These are phyloP conservation scores for Rhizophagus prolifer DNA, from an alignment of 192 early-diverging fungal genomes.

Conservation along the genomic window DNA sequence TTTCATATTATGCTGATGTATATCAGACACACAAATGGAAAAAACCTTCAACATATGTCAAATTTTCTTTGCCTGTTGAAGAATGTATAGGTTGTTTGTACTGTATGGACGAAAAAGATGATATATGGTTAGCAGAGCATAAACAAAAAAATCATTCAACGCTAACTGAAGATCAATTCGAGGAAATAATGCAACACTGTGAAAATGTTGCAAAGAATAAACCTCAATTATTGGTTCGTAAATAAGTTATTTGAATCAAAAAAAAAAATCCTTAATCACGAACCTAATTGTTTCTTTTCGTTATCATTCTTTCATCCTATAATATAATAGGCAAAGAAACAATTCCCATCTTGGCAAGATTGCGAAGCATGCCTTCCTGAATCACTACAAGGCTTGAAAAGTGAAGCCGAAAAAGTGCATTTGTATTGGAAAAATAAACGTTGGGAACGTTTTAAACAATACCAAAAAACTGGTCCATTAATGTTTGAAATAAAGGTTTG, in stretches of 20 bases:
- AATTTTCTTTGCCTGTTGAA: slow-evolving; percentile 85
- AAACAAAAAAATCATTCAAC: slow-evolving; percentile 37
- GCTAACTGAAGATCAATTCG: slow-evolving; percentile 40
- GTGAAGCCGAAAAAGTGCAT: slow-evolving; percentile 37
- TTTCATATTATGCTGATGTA: slow-evolving; percentile 66
- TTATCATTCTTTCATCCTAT: background rate
- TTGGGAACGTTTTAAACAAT: background rate
- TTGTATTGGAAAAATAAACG: slow-evolving; percentile 58
- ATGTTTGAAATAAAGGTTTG: slow-evolving; percentile 57
- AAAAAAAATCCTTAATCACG: too few species aligned
- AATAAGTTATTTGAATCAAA: too few species aligned
- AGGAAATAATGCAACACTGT: slow-evolving; percentile 75
- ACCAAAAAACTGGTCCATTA: slow-evolving; percentile 46
- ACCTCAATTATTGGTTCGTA: background rate
- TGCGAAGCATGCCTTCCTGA: background rate
- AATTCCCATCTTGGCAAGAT: slow-evolving; percentile 22
- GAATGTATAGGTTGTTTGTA: slow-evolving; percentile 86
- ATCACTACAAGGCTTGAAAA: background rate
- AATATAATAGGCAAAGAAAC: background rate
- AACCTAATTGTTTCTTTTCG: background rate
- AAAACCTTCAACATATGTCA: slow-evolving; percentile 77
- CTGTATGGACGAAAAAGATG: slow-evolving; percentile 87
- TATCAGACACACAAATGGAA: slow-evolving; percentile 66
- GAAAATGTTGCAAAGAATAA: slow-evolving; percentile 47
- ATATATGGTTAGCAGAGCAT: slow-evolving; percentile 58